Conservation (phyloP, 2,329 filamentous ascomycete species). For the Talaromyces rugulosus region DNA sequence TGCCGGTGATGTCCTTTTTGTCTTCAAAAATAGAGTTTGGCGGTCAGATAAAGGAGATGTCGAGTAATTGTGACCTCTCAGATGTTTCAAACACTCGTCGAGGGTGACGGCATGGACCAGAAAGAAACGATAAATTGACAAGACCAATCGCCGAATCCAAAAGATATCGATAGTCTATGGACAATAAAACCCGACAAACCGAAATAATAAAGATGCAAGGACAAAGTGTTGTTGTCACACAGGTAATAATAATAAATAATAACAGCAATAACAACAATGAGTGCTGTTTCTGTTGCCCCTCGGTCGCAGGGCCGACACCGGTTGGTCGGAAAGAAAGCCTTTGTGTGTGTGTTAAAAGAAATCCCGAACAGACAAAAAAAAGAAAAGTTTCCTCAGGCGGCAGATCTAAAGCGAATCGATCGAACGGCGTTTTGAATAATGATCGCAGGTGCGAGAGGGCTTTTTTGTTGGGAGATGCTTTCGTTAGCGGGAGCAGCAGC, state of each 20-base stretch:
- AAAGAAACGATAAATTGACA: background rate
- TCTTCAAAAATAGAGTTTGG: background rate
- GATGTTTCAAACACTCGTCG: background rate
- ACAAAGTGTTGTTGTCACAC: background rate
- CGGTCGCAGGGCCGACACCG: constrained; percentile 1
- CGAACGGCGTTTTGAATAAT: background rate
- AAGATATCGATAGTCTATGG: background rate
- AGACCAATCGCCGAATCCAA: background rate
- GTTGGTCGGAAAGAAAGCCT: background rate
- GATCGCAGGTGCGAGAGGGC: background rate
- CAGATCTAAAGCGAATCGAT: background rate
- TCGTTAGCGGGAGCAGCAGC: background rate
- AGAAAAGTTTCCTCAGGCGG: background rate
- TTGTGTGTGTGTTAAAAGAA: background rate
- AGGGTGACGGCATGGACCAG: background rate
- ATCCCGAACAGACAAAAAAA: background rate
- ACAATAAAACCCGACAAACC: background rate
- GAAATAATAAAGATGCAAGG: background rate
- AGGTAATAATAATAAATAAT: background rate
- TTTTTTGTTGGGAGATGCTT: background rate
- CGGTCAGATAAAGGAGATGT: background rate
- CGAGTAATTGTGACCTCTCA: background rate
- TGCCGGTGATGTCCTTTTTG: background rate
- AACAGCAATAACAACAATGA: background rate
- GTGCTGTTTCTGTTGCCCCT: background rate